phyloP scores from a whole-genome alignment of 331 rosid genomes.

The Pyrus hybrid region DNA sequence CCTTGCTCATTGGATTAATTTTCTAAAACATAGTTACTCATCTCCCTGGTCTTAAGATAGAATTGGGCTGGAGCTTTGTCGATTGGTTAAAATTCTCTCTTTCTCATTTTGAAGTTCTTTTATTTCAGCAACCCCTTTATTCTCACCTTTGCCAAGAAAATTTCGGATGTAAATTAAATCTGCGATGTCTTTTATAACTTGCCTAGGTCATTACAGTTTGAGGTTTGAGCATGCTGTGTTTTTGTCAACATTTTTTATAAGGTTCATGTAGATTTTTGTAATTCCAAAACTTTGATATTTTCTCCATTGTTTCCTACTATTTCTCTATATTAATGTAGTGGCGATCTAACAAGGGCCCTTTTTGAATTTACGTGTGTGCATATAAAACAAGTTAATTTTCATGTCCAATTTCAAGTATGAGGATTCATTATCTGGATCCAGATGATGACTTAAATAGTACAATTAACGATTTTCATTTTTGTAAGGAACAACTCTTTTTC shows the following conservation, averaged over 20 bases:
- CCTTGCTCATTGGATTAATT: too few relatives aligned
- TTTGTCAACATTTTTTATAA: neutral
- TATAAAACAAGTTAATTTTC: neutral
- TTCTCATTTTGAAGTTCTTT: neutral
- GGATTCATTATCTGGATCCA: neutral
- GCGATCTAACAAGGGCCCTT: neutral
- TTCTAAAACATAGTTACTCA: too few relatives aligned
- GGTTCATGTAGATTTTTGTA: neutral
- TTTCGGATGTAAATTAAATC: neutral
- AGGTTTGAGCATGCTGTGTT: neutral
- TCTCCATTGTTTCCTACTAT: neutral
- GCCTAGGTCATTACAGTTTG: neutral
- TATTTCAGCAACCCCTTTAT: neutral
- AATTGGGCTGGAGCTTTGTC: neutral
- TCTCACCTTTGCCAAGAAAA: neutral
- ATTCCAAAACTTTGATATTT: neutral
- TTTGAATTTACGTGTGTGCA: neutral
- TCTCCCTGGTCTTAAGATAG: too few relatives aligned
- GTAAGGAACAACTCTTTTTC: neutral
- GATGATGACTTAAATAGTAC: neutral
- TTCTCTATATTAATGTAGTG: neutral
- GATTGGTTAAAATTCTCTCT: neutral
- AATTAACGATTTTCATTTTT: neutral
- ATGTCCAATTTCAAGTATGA: neutral
- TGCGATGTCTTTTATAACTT: neutral